Evolutionary conservation across 1,139 yeast species (phyloP).

Genomic region (Diutina mesorugosa): DNA sequence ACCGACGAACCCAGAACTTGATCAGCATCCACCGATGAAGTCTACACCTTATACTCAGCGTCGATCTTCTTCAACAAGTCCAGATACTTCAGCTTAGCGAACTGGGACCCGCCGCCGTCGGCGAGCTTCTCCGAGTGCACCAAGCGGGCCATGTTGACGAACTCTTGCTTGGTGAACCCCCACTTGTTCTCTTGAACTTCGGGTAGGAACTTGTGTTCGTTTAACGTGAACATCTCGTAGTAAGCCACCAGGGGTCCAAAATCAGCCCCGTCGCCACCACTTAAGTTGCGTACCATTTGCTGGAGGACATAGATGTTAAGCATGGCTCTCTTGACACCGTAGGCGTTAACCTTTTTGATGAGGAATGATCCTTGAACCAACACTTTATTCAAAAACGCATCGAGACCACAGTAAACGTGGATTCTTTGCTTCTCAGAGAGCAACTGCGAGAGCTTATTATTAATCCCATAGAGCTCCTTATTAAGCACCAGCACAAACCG

Average conservation of each 20-base stretch:
- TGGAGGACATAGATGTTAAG: conserved; percentile 64
- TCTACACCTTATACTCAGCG: neutral
- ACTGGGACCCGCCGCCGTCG: conserved; percentile 26
- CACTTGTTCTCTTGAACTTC: conserved; percentile 3
- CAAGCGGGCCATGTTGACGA: conserved; percentile 26
- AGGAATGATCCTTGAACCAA: conserved; percentile 49
- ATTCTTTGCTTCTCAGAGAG: conserved; percentile 17
- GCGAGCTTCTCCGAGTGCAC: conserved; percentile 37
- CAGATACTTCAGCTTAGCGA: conserved; percentile 25
- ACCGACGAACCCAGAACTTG: neutral
- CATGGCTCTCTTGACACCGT: conserved; percentile 56
- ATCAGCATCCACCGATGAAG: no score
- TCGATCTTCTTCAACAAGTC: conserved; percentile 21
- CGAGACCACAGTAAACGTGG: conserved; percentile 38
- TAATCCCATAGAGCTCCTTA: conserved; percentile 40
- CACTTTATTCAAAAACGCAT: conserved; percentile 41
- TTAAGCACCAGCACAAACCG: conserved; percentile 47
- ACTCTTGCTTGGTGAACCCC: conserved; percentile 15
- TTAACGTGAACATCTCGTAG: conserved; percentile 39
- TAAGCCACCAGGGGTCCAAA: conserved; percentile 45
- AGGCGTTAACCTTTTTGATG: conserved; percentile 41
- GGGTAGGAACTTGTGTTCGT: conserved; percentile 20
- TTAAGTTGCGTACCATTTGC: conserved; percentile 57
- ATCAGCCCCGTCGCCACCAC: conserved; percentile 45
- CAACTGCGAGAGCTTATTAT: conserved; percentile 23